Evolutionary conservation across 2,329 filamentous ascomycete species (phyloP).

Genomic region (Epicoccum sorghinum): DNA sequence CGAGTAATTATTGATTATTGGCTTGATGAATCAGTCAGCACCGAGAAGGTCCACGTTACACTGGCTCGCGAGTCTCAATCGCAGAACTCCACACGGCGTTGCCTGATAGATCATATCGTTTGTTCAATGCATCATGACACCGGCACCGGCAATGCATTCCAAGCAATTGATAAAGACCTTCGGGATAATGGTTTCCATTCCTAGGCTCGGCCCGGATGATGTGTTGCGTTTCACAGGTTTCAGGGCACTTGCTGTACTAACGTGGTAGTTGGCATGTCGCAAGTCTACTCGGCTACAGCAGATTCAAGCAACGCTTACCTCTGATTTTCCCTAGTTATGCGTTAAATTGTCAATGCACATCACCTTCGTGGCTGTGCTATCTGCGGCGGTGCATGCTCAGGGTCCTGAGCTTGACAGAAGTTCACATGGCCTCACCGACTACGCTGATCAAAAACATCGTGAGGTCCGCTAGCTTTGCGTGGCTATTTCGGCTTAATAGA

Average conservation of each 20-base stretch:
- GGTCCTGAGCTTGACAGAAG: background rate
- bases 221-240: slow-evolving; percentile 6
- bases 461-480: background rate
- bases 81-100: background rate
- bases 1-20: too few relatives aligned
- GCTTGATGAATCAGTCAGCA: too few relatives aligned
- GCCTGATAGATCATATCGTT: background rate
- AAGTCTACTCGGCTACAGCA: background rate
- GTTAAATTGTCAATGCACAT: too few relatives aligned
- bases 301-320: slow-evolving; percentile 3
- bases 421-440: slow-evolving; percentile 1
- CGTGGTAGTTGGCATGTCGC: slow-evolving; percentile 4
- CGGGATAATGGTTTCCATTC: slow-evolving; percentile 1
- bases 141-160: background rate
- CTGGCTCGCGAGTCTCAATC: too few relatives aligned
- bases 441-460: background rate
- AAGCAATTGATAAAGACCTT: background rate
- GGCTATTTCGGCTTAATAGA: background rate
- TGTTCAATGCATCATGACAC: background rate
- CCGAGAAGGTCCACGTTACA: too few relatives aligned
- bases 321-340: background rate
- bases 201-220: slow-evolving; percentile 8
- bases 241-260: slow-evolving; percentile 1
- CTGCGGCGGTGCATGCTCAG: too few relatives aligned
- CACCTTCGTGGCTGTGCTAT: too few relatives aligned